Evolutionary conservation across 2,329 filamentous ascomycete species (phyloP), one percentile per base, ranked within the genome.

Genomic region (Trichoderma asperellum): DNA sequence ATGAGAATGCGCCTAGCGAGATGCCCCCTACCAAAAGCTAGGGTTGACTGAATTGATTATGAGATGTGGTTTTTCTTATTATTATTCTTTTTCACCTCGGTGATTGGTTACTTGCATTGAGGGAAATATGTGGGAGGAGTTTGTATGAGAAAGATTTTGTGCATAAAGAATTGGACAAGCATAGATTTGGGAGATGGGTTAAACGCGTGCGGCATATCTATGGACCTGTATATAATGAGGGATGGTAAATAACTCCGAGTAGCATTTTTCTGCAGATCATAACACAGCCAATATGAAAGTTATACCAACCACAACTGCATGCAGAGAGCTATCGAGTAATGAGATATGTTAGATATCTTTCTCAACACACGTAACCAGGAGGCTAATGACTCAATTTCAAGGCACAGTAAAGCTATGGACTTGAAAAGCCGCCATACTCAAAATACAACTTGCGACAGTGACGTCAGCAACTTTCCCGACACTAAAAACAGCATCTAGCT

Each of bases 1-100:
- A 88, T 68, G 87, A 88, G 76, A 87, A 89, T 74, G 85, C 82
- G 47, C 86, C 87, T 0, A 87, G 85, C 60, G 82, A 83, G 58
- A 80, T 85, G 71, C 81, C 82, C 2, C 76, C 77, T 27, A 79
- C 79, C 70, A 85, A 84, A 59, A 68, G 58, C 29, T 70, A 64
- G 62, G 3, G 8, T 49, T 32, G n/a, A 16, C 2, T 6, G 10
- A 2, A 16, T 2, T 6, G 10, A 2, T 5, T n/a, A 14, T 2
- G n/a, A 58, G 34, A 29, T 27, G 7, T 8, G 10, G 29, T 7
- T 6, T 47, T 32, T 32, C 5, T n/a, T n/a, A n/a, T n/a, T 32
- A 32, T 8, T 32, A 1, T 4, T 6, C 5, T 32, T 32, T 6
- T 32, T 32, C 7, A 32, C 2, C 32, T 5, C 16, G 18, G 12